Base-by-base conservation (phyloP, 2,329 filamentous ascomycete species). In the Nemania diffusa region DNA sequence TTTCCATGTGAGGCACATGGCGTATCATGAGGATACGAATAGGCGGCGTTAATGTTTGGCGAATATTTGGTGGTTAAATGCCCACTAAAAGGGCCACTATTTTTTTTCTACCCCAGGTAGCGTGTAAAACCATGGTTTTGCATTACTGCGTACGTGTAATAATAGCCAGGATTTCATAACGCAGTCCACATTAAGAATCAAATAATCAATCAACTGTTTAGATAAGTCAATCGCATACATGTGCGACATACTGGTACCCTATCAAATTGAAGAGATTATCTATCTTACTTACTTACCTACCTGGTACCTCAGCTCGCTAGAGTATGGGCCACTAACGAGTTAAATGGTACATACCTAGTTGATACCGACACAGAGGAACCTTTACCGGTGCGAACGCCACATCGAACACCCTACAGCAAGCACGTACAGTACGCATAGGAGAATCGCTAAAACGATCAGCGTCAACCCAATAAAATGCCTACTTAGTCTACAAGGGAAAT, bases 301-400 rank as follows among this genome's bases (percentile, higher is more conserved):
- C n/a, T n/a, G n/a, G n/a, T n/a, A n/a, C n/a, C n/a, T n/a, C n/a
- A n/a, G n/a, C n/a, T n/a, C n/a, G n/a, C n/a, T n/a, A n/a, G n/a
- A n/a, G n/a, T n/a, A n/a, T n/a, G n/a, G n/a, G n/a, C n/a, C n/a
- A n/a, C n/a, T n/a, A n/a, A n/a, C n/a, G n/a, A n/a, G n/a, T n/a
- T n/a, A n/a, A n/a, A n/a, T n/a, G n/a, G n/a, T n/a, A n/a, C n/a
- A n/a, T n/a, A n/a, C n/a, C n/a, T n/a, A n/a, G n/a, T n/a, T n/a
- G n/a, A 17, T 62, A 52, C 65, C 65, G 60, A 67, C 56, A 48
- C 60, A 53, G 37, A 60, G 65, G 55, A 64, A 64, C 60, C 60
- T 59, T 53, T 56, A 5, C 22, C n/a, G 22, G 22, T 29, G 22
- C 22, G 20, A 57, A 52, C 53, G 53, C 53, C 61, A 58, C 61